Conservation (phyloP, 768 basidiomycete genomes). For the Calocybe cyanea region DNA sequence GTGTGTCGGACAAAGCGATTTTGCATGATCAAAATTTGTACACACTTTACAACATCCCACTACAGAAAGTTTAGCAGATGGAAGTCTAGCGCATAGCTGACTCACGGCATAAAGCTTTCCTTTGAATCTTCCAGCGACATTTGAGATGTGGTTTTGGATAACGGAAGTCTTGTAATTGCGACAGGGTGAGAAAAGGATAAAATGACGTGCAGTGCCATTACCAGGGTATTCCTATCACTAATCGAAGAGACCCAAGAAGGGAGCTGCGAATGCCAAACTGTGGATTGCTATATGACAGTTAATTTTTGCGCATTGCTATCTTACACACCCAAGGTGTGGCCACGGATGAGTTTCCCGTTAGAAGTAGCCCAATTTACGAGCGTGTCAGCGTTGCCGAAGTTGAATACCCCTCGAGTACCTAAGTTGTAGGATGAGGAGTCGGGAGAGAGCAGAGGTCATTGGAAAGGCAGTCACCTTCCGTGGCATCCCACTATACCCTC, state of each 20-base stretch:
- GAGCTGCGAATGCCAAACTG: conserved; percentile 36
- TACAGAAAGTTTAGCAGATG: conserved; percentile 5
- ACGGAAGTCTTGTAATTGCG: conserved; percentile 29
- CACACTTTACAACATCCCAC: conserved; percentile 44
- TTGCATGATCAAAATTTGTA: background rate
- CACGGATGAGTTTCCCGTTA: conserved; percentile 38
- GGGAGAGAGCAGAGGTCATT: background rate
- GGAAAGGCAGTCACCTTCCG: conserved; percentile 22
- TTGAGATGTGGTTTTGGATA: conserved; percentile 44
- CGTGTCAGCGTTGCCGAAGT: conserved; percentile 27
- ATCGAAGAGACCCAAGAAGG: conserved; percentile 39
- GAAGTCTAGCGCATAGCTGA: background rate
- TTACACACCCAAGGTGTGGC: conserved; percentile 32
- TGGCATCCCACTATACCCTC: conserved; percentile 31
- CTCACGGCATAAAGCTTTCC: conserved; percentile 39
- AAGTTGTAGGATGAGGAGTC: background rate
- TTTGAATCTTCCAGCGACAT: conserved; percentile 40
- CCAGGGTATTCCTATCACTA: conserved; percentile 33
- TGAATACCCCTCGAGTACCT: conserved; percentile 27
- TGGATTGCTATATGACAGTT: too few relatives aligned
- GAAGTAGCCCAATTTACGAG: conserved; percentile 39
- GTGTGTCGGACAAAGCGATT: too few relatives aligned
- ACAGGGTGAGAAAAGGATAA: too few relatives aligned
- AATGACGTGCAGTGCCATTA: conserved; percentile 3
- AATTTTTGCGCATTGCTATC: too few relatives aligned